Evolutionary conservation across 2,329 filamentous ascomycete genomes (phyloP), one percentile per base, ranked within the genome.

Genomic region (Cladophialophora psammophila): DNA sequence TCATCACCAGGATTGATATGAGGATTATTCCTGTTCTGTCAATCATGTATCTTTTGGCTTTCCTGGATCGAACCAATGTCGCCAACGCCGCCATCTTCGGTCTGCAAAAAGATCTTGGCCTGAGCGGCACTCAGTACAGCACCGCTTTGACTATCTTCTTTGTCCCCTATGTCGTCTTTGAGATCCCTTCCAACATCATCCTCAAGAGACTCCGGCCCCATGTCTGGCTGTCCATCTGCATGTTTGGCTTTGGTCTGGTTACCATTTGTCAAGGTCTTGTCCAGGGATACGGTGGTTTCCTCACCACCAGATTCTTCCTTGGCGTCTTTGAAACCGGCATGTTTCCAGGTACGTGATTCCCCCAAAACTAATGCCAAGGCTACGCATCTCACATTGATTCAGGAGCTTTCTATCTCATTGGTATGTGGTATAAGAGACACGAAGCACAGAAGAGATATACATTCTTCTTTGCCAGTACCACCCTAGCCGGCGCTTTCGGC

Each of bases 401-500:
- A 64, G 66, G 71, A 13, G 71, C 66, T 53, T 73, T 75, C 54
- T 76, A 76, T 62, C 66, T 75, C 52, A 82, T 83, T n/a, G 79
- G 81, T 6, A 83, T 83, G 79, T 96, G 91, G 93, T 99, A 98
- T 74, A 89, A 90, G 67, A 88, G 94, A 67, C 84, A 84, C 53
- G 95, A 98, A 80, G 93, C 94, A 1, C 94, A 98, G 79, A 92
- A 93, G 75, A 89, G 95, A 35, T 97, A 94, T 80, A 91, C 90
- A 15, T 94, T 98, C 83, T 98, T 98, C 84, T 98, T 98, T 83
- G 89, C 87, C 74, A 92, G 84, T 7, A 86, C 87, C 1, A 86
- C 85, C 0, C 80, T 88, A 1, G 86, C 87, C 1, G 87, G 87
- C 54, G 87, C 87, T 1, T 89, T 89, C 68, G 87, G 88, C 57